These are phyloP conservation scores for Phlebopus sp. DNA, from an alignment of 1,284 basidiomycete species.

Conservation along the genomic window DNA sequence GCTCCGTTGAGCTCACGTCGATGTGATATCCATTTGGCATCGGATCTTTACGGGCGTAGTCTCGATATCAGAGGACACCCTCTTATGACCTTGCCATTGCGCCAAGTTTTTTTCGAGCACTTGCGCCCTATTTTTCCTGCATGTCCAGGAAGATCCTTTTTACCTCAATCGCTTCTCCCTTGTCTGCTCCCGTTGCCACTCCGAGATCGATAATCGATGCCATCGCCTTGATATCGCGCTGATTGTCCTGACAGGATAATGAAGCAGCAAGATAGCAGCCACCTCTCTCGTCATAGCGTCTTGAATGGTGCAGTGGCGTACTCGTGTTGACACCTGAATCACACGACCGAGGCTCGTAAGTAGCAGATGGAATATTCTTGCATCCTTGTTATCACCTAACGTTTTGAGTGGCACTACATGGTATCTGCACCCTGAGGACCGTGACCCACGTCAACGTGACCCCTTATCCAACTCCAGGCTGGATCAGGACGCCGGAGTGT, in stretches of 20 bases:
- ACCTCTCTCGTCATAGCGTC: not conserved
- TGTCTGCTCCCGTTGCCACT: not conserved
- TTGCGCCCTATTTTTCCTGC: not conserved
- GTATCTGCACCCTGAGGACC: not conserved
- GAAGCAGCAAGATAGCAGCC: conserved; percentile 12
- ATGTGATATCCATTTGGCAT: not conserved
- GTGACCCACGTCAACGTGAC: not conserved
- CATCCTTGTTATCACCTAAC: no score
- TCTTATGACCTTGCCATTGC: not conserved
- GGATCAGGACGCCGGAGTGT: not conserved
- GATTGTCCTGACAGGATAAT: not conserved
- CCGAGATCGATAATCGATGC: conserved; percentile 6
- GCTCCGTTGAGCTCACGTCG: not conserved
- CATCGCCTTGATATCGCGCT: not conserved
- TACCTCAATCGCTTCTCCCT: not conserved
- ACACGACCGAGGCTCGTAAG: not conserved
- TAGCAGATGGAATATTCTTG: not conserved
- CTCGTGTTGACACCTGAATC: not conserved
- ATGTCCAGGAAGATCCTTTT: not conserved
- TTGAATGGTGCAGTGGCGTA: not conserved
- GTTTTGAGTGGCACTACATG: not conserved
- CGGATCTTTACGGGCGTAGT: not conserved
- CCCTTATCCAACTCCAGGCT: not conserved
- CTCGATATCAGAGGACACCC: not conserved
- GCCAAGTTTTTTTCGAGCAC: not conserved